Evolutionary conservation across 768 basidiomycete species (phyloP).

Genomic region (Boletellus sp.): DNA sequence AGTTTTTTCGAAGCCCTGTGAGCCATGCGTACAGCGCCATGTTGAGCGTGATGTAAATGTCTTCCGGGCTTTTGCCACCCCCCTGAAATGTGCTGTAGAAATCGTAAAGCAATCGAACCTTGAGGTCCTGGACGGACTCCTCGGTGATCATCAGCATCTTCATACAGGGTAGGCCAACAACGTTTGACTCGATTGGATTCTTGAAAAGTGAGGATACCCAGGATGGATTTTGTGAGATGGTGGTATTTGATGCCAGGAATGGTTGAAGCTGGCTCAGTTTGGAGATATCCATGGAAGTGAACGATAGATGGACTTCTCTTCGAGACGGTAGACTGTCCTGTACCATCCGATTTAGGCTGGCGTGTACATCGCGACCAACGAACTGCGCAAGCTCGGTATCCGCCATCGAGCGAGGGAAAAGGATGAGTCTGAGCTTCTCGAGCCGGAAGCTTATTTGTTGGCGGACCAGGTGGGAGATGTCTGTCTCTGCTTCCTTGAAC

Average conservation of each 20-base stretch:
- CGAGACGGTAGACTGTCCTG: slow-evolving; percentile 46
- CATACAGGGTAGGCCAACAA: slow-evolving; percentile 81
- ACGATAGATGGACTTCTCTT: slow-evolving; percentile 67
- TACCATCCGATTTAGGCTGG: slow-evolving; percentile 63
- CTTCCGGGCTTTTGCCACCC: slow-evolving; percentile 55
- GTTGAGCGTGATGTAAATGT: slow-evolving; percentile 84
- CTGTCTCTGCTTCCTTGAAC: slow-evolving; percentile 63
- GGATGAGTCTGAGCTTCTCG: slow-evolving; percentile 57
- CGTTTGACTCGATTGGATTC: slow-evolving; percentile 63
- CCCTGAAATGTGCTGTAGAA: slow-evolving; percentile 69
- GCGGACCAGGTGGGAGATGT: slow-evolving; percentile 56
- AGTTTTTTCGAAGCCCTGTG: slow-evolving; percentile 68
- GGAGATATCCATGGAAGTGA: slow-evolving; percentile 74
- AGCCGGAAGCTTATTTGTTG: slow-evolving; percentile 75
- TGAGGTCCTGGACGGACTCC: slow-evolving; percentile 43
- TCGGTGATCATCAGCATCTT: slow-evolving; percentile 76
- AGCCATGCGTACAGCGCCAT: slow-evolving; percentile 81
- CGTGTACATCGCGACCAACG: slow-evolving; percentile 62
- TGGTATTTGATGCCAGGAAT: slow-evolving; percentile 37
- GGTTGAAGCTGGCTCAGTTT: slow-evolving; percentile 64
- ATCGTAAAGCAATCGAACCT: slow-evolving; percentile 54
- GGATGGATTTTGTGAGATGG: slow-evolving; percentile 40
- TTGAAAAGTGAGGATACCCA: slow-evolving; percentile 64
- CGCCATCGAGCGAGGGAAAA: slow-evolving; percentile 77
- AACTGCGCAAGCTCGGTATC: slow-evolving; percentile 79